Percentiles rank a stretch among this genome's conserved stretches.
These are phyloP conservation scores for Aegilops umbellulata DNA, from an alignment of 176 grass and related monocot genomes.

Conservation along the genomic window DNA sequence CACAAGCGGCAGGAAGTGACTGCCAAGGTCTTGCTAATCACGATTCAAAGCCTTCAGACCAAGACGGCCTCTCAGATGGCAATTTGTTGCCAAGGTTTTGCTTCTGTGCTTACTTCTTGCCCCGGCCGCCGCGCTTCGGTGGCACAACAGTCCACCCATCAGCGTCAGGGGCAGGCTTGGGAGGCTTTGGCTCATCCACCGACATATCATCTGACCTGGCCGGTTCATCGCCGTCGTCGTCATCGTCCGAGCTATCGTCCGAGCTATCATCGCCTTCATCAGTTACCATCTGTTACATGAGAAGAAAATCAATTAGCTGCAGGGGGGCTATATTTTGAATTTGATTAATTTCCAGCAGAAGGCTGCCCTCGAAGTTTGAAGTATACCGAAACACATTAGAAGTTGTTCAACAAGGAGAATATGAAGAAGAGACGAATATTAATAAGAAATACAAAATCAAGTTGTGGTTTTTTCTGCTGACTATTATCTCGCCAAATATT, in stretches of 20 bases:
- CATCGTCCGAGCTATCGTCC: slow-evolving; percentile 44
- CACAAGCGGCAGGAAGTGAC: not conserved
- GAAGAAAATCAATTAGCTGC: not conserved
- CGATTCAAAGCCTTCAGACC: not conserved
- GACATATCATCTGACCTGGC: slow-evolving; percentile 29
- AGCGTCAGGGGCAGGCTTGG: slow-evolving; percentile 45
- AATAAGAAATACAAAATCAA: not conserved
- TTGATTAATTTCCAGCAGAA: not conserved
- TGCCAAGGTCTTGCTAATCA: not conserved
- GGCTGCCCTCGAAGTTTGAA: not conserved
- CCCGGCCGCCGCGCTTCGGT: slow-evolving; percentile 38
- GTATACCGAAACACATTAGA: not conserved
- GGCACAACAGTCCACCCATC: slow-evolving; percentile 85
- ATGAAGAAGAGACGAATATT: not conserved
- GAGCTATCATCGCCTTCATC: slow-evolving; percentile 41
- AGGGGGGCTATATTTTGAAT: not conserved
- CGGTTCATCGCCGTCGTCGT: slow-evolving; percentile 3
- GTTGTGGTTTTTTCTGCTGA: not conserved
- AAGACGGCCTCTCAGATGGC: not conserved
- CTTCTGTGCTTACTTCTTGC: slow-evolving; percentile 32
- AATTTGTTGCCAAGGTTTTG: not conserved
- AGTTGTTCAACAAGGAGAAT: not conserved
- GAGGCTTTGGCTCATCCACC: slow-evolving; percentile 36
- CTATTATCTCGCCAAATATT: not conserved
- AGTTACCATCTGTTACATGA: slow-evolving; percentile 19